These are phyloP conservation scores for Vaccinium myrtillus DNA, from an alignment of 148 eudicot genomes.

Conservation along the genomic window DNA sequence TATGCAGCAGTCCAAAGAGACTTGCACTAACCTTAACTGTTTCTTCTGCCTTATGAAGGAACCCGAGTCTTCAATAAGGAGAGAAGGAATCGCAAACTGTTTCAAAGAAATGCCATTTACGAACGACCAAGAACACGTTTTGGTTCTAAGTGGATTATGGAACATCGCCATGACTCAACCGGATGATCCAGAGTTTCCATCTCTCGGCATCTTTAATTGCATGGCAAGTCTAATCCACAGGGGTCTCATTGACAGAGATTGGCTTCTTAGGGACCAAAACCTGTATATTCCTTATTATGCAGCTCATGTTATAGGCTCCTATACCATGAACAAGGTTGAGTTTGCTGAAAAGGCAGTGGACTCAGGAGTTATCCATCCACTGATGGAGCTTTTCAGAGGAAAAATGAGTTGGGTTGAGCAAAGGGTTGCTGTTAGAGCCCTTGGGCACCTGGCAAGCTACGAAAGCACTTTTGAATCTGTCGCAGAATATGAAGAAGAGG, in stretches of 20 bases:
- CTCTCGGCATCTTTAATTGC: slow-evolving; percentile 74
- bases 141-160: slow-evolving; percentile 72
- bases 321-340: slow-evolving; percentile 60
- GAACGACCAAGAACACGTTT: slow-evolving; percentile 52
- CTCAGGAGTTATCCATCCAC: slow-evolving; percentile 64
- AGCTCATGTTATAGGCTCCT: slow-evolving; percentile 83
- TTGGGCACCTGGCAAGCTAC: slow-evolving; percentile 74
- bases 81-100: slow-evolving; percentile 42
- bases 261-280: slow-evolving; percentile 66
- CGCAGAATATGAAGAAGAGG: slow-evolving; percentile 45
- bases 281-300: slow-evolving; percentile 85
- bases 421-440: slow-evolving; percentile 79
- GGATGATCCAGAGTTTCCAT: slow-evolving; percentile 62
- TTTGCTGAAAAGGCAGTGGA: slow-evolving; percentile 52
- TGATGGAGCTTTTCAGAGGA: slow-evolving; percentile 71
- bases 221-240: slow-evolving; percentile 53
- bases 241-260: slow-evolving; percentile 46
- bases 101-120: slow-evolving; percentile 42
- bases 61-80: slow-evolving; percentile 44
- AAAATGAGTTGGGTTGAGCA: slow-evolving; percentile 80
- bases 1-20: slow-evolving; percentile 3
- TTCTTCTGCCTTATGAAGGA: slow-evolving; percentile 81
- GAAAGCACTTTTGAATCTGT: slow-evolving; percentile 52
- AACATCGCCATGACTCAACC: slow-evolving; percentile 70
- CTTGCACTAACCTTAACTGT: slow-evolving; percentile 45